Conservation (phyloP, 83 land plant genomes). For the Picea abies region DNA sequence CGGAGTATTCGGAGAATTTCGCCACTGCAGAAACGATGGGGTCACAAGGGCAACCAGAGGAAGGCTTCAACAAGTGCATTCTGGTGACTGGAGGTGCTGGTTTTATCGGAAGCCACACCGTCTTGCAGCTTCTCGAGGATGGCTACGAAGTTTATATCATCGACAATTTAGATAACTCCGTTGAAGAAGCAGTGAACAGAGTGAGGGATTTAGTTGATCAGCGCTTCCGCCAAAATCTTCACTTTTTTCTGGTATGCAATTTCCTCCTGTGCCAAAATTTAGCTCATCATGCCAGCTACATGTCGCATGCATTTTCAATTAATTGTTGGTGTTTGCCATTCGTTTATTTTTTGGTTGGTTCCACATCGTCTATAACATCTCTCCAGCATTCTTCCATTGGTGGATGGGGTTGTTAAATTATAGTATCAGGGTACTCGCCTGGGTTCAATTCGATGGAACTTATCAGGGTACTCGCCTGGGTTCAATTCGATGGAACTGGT, state of each 20-base stretch:
- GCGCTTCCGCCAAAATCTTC: conserved; percentile 44
- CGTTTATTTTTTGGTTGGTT: no score
- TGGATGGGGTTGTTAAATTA: no score
- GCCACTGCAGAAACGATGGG: background rate
- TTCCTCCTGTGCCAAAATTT: background rate
- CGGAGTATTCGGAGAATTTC: no score
- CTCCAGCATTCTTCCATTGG: no score
- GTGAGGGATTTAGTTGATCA: conserved; percentile 62
- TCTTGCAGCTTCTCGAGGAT: conserved; percentile 63
- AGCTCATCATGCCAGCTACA: no score
- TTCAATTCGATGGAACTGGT: no score
- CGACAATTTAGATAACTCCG: conserved; percentile 75
- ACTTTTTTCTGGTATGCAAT: conserved; percentile 48
- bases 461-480: no score
- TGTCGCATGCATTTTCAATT: no score
- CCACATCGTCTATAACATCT: no score
- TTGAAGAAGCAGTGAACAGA: conserved; percentile 64
- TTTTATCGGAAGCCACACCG: conserved; percentile 72
- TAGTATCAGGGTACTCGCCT: no score
- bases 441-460: no score
- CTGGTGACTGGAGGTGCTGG: conserved; percentile 84
- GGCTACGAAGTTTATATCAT: conserved; percentile 68
- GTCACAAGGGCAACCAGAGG: background rate
- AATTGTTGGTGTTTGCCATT: no score
- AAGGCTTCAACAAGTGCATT: conserved; percentile 14